These are phyloP conservation scores for Triticum dicoccoides DNA, from an alignment of 176 grass and related monocot genomes.

Conservation along the genomic window DNA sequence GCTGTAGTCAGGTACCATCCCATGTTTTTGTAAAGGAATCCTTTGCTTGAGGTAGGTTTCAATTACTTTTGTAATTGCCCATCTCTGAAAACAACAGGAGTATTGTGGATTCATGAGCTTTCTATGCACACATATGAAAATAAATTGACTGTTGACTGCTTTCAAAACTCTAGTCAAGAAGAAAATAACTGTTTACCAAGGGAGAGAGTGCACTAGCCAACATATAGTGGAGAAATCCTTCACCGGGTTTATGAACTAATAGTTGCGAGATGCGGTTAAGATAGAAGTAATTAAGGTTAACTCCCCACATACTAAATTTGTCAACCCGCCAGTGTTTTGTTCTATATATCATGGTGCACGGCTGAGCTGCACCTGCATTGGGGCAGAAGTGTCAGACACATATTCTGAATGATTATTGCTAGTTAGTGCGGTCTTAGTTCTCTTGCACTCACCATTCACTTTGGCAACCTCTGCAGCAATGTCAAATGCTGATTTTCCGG, in stretches of 20 bases:
- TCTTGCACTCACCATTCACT: slow-evolving; percentile 54
- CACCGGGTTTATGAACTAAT: slow-evolving; percentile 76
- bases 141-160: neutral
- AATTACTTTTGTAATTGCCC: slow-evolving; percentile 60
- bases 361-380: slow-evolving; percentile 49
- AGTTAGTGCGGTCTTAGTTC: slow-evolving; percentile 15
- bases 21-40: slow-evolving; percentile 74
- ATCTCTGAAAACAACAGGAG: slow-evolving; percentile 63
- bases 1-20: slow-evolving; percentile 90
- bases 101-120: neutral
- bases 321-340: slow-evolving; percentile 67
- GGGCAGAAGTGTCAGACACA: slow-evolving; percentile 9
- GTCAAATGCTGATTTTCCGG: slow-evolving; percentile 76
- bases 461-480: slow-evolving; percentile 75
- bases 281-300: slow-evolving; percentile 61
- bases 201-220: slow-evolving; percentile 62
- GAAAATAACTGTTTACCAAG: slow-evolving; percentile 37
- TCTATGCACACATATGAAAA: slow-evolving; percentile 1
- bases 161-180: neutral
- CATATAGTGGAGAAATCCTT: slow-evolving; percentile 61
- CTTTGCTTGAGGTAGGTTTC: slow-evolving; percentile 60
- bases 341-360: slow-evolving; percentile 72
- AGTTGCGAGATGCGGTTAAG: slow-evolving; percentile 73
- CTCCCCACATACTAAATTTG: slow-evolving; percentile 44
- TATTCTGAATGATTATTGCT: neutral